Evolutionary conservation across 164 flowering plant species (phyloP).

Genomic region (Nelumbo lutea): DNA sequence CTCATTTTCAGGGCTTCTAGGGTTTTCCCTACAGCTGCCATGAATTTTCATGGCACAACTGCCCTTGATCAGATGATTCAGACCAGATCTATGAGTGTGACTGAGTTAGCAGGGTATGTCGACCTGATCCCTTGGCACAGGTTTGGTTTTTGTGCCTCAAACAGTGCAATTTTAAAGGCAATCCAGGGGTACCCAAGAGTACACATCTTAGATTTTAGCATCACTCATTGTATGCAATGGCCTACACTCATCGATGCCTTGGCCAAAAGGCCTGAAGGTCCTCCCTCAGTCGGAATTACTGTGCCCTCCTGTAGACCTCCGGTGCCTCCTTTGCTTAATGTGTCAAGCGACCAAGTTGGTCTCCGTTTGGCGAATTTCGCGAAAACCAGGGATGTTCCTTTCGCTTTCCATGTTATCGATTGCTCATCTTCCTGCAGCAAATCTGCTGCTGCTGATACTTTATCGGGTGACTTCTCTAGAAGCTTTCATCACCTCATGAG

Average conservation of each 20-base stretch:
- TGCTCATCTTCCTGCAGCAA: conserved; percentile 8
- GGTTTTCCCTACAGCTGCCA: conserved; percentile 41
- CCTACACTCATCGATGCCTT: conserved; percentile 80
- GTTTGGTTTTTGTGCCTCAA: conserved; percentile 79
- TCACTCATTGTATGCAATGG: conserved; percentile 88
- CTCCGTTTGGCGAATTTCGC: conserved; percentile 64
- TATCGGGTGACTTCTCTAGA: conserved; percentile 7
- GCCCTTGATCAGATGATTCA: conserved; percentile 12
- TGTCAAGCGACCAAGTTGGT: conserved; percentile 55
- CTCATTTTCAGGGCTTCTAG: conserved; percentile 59
- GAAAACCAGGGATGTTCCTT: conserved; percentile 55
- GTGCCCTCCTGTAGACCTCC: conserved; percentile 63
- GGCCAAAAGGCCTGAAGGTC: conserved; percentile 59
- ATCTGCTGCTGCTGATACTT: background rate
- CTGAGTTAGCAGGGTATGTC: conserved; percentile 74
- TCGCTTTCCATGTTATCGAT: conserved; percentile 47
- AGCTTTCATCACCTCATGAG: conserved; percentile 26
- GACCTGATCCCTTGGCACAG: conserved; percentile 85
- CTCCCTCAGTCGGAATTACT: conserved; percentile 45
- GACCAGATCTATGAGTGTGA: conserved; percentile 43
- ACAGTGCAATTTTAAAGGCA: conserved; percentile 61
- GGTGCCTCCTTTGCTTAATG: conserved; percentile 64
- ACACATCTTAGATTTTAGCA: conserved; percentile 73
- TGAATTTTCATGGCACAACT: conserved; percentile 27
- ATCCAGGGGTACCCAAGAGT: conserved; percentile 43